phyloP scores from a whole-genome alignment of 1,139 yeast genomes.

The Protomyces gravidus region DNA sequence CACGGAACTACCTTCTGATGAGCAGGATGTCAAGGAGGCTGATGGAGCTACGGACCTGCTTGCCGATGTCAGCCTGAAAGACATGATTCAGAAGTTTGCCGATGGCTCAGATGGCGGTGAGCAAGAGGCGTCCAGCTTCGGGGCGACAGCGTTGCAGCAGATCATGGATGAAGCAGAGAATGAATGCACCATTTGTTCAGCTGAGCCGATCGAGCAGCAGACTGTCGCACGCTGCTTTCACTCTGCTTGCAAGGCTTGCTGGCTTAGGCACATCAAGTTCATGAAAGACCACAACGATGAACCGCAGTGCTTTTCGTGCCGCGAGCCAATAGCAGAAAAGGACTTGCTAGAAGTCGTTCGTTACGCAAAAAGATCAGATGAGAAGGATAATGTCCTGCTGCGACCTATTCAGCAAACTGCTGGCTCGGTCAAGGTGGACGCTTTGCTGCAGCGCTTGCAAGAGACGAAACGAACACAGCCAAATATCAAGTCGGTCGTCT shows the following conservation, averaged over 20 bases:
- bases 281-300: conserved; percentile 39
- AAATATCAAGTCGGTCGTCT: conserved; percentile 74
- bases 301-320: conserved; percentile 45
- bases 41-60: conserved; percentile 27
- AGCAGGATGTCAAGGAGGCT: conserved; percentile 15
- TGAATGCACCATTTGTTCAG: conserved; percentile 84
- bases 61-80: conserved; percentile 36
- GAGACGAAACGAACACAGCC: conserved; percentile 53
- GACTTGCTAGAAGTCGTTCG: conserved; percentile 39
- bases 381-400: conserved; percentile 37
- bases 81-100: conserved; percentile 35
- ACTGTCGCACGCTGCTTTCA: conserved; percentile 79
- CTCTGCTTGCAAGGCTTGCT: conserved; percentile 67
- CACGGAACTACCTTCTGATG: conserved; percentile 28
- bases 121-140: conserved; percentile 38
- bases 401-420: conserved; percentile 33
- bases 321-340: conserved; percentile 38
- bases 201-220: conserved; percentile 56
- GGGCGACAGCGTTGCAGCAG: conserved; percentile 43
- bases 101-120: conserved; percentile 31
- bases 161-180: conserved; percentile 45
- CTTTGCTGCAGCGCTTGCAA: conserved; percentile 59
- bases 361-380: conserved; percentile 13
- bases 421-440: conserved; percentile 67
- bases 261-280: conserved; percentile 61